These are phyloP conservation scores for Chalciporus chontae DNA, from an alignment of 768 basidiomycete genomes.

Conservation along the genomic window DNA sequence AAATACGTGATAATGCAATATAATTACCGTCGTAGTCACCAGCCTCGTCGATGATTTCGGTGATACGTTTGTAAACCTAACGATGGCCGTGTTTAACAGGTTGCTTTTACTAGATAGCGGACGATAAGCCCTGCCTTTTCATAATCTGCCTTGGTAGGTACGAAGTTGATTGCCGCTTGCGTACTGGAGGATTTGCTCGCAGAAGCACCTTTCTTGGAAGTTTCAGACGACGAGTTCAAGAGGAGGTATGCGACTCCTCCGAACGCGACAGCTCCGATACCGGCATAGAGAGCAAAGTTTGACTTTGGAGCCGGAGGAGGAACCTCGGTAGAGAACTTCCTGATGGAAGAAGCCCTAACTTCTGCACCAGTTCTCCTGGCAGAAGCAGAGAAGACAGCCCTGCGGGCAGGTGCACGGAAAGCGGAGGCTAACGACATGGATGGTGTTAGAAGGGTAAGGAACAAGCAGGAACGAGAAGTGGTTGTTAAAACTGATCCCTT, in stretches of 20 bases:
- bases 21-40: slow-evolving; percentile 74
- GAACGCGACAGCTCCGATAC: slow-evolving; percentile 56
- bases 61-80: slow-evolving; percentile 89
- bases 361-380: slow-evolving; percentile 25
- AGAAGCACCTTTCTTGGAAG: slow-evolving; percentile 46
- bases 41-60: slow-evolving; percentile 69
- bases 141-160: slow-evolving; percentile 80
- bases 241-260: slow-evolving; percentile 66
- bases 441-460: slow-evolving; percentile 1
- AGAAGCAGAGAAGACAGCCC: slow-evolving; percentile 33
- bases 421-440: slow-evolving; percentile 53
- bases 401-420: slow-evolving; percentile 50
- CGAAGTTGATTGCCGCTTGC: slow-evolving; percentile 66
- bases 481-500: too few relatives aligned
- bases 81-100: background rate
- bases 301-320: slow-evolving; percentile 45
- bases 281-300: slow-evolving; percentile 56
- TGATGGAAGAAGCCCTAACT: slow-evolving; percentile 42
- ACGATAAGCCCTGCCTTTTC: slow-evolving; percentile 58
- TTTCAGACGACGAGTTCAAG: slow-evolving; percentile 44
- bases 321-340: slow-evolving; percentile 56
- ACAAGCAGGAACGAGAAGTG: slow-evolving; percentile 2
- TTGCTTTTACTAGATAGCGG: background rate
- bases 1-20: background rate
- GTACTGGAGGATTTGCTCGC: slow-evolving; percentile 56